Percentiles rank a stretch among this genome's conserved stretches.
phyloP scores from a whole-genome alignment of 2,329 filamentous ascomycete genomes.

The Fusarium anguioides region DNA sequence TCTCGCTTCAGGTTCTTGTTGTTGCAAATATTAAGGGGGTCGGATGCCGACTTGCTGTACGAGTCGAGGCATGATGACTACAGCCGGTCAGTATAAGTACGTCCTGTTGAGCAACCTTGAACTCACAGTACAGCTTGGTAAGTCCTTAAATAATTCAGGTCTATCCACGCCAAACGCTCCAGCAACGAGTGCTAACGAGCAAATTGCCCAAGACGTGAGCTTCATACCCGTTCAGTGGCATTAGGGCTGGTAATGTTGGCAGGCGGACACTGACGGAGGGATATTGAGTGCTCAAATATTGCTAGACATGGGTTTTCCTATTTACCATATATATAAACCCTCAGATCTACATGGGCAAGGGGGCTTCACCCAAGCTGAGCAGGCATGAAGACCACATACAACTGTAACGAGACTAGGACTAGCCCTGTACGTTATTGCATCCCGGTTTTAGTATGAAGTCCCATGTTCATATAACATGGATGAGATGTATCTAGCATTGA shows the following conservation, averaged over 20 bases:
- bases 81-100: neutral
- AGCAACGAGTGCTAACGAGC: slow-evolving; percentile 27
- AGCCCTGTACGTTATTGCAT: slow-evolving; percentile 10
- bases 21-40: slow-evolving; percentile 28
- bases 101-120: neutral
- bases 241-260: slow-evolving; percentile 14
- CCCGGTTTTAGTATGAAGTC: slow-evolving; percentile 13
- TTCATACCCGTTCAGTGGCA: slow-evolving; percentile 37
- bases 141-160: slow-evolving; percentile 17
- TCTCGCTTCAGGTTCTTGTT: neutral
- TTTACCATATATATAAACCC: slow-evolving; percentile 16
- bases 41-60: neutral
- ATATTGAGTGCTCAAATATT: neutral
- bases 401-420: slow-evolving; percentile 30
- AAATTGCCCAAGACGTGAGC: slow-evolving; percentile 33
- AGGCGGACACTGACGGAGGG: neutral
- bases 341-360: slow-evolving; percentile 19
- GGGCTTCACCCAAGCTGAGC: slow-evolving; percentile 17
- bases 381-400: slow-evolving; percentile 14
- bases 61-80: slow-evolving; percentile 22
- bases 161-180: slow-evolving; percentile 21
- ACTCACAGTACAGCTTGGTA: slow-evolving; percentile 30
- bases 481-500: slow-evolving; percentile 22
- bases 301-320: neutral
- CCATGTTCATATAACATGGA: slow-evolving; percentile 18